Conservation (phyloP, 2,329 filamentous ascomycete species). For the Aureobasidium sp. region DNA sequence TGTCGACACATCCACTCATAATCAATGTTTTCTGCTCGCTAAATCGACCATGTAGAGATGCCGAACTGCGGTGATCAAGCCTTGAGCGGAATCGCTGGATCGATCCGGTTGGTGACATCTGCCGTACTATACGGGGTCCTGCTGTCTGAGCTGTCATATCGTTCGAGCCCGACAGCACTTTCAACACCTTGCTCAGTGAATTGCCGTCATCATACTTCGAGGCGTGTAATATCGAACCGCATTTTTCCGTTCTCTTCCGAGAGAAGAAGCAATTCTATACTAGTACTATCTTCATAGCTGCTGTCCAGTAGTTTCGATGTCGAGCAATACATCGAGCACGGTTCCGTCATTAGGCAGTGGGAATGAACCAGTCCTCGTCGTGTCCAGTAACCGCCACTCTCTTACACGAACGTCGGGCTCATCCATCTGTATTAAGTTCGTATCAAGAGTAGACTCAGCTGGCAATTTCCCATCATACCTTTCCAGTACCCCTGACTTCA, state of each 20-base stretch:
- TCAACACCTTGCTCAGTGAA: background rate
- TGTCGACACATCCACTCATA: slow-evolving; percentile 70
- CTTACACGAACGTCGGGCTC: slow-evolving; percentile 33
- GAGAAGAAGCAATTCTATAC: background rate
- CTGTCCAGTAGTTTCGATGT: slow-evolving; percentile 13
- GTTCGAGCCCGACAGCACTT: background rate
- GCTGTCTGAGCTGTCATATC: background rate
- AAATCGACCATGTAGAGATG: background rate
- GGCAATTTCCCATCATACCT: slow-evolving; percentile 47
- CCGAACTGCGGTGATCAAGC: background rate
- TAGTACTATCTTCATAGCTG: background rate
- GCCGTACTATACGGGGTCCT: too few species aligned
- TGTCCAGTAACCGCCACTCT: background rate
- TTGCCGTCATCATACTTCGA: background rate
- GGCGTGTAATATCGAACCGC: background rate
- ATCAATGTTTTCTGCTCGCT: slow-evolving; percentile 56
- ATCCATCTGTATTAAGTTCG: slow-evolving; percentile 40
- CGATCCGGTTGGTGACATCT: too few species aligned
- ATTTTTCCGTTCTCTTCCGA: background rate
- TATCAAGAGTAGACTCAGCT: slow-evolving; percentile 15
- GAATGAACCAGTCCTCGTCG: background rate
- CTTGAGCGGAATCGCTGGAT: too few species aligned
- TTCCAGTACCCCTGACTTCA: slow-evolving; percentile 54
- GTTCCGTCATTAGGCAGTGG: too few species aligned
- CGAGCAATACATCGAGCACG: slow-evolving; percentile 18